These are phyloP conservation scores for Kodamaea kakaduensis DNA, from an alignment of 805 yeast species.

Conservation along the genomic window DNA sequence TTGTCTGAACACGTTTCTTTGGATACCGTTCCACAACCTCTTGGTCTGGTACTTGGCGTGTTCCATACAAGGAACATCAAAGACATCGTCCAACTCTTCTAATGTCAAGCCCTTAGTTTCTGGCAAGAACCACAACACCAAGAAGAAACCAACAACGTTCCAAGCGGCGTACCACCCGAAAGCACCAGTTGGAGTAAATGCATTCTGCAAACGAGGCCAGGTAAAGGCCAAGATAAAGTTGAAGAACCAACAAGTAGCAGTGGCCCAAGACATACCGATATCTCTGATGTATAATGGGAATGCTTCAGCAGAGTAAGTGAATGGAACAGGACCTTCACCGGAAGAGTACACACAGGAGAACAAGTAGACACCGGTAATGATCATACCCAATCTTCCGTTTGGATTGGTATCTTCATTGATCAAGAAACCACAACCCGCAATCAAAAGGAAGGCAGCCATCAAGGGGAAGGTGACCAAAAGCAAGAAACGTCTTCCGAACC, in stretches of 20 bases:
- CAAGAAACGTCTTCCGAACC: conserved; percentile 65
- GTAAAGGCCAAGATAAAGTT: conserved; percentile 68
- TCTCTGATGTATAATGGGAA: conserved; percentile 77
- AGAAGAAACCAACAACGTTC: conserved; percentile 66
- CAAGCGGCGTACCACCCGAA: conserved; percentile 87
- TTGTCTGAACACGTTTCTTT: conserved; percentile 43
- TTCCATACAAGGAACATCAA: conserved; percentile 51
- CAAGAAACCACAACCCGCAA: conserved; percentile 72
- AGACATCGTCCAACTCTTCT: conserved; percentile 75
- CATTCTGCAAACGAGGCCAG: conserved; percentile 68
- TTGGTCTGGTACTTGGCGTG: conserved; percentile 47
- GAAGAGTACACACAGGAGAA: conserved; percentile 72
- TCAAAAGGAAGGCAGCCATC: conserved; percentile 53
- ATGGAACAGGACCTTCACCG: conserved; percentile 89
- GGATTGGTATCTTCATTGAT: conserved; percentile 42
- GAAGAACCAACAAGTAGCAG: conserved; percentile 73
- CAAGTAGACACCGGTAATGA: conserved; percentile 69
- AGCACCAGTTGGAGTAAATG: conserved; percentile 78
- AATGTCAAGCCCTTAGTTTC: conserved; percentile 70
- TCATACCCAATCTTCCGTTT: conserved; percentile 59
- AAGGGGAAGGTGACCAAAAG: conserved; percentile 58
- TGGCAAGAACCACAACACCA: conserved; percentile 68
- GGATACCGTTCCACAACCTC: conserved; percentile 38
- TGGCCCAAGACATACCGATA: conserved; percentile 74
- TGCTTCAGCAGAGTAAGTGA: conserved; percentile 83